These are phyloP conservation scores for Paramarasmius palmivorus DNA, from an alignment of 1,284 basidiomycete species.

Conservation along the genomic window DNA sequence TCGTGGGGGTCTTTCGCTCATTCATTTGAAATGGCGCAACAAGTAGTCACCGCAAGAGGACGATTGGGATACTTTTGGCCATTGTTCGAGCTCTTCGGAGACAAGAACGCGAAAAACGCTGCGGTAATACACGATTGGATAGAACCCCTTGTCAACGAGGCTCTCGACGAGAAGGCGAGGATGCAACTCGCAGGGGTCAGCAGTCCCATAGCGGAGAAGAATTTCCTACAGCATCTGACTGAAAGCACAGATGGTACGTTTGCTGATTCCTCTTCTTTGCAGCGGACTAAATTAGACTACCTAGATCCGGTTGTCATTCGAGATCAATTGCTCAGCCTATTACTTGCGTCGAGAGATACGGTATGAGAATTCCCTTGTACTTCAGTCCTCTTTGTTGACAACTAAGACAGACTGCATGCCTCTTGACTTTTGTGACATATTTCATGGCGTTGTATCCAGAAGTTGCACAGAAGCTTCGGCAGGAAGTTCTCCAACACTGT, in stretches of 20 bases:
- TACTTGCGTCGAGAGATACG: constrained; percentile 75
- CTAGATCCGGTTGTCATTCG: constrained; percentile 59
- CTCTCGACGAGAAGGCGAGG: constrained; percentile 46
- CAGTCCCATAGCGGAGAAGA: constrained; percentile 50
- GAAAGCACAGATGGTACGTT: constrained; percentile 60
- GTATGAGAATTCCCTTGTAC: constrained; percentile 34
- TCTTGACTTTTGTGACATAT: constrained; percentile 65
- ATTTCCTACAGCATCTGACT: constrained; percentile 66
- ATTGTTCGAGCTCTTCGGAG: constrained; percentile 60
- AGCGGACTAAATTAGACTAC: constrained; percentile 2
- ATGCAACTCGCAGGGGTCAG: constrained; percentile 38
- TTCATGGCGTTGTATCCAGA: constrained; percentile 63
- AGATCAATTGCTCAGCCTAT: constrained; percentile 72
- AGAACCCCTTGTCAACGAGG: constrained; percentile 59
- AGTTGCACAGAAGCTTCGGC: constrained; percentile 51
- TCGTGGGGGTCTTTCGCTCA: constrained; percentile 61
- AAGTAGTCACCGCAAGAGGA: constrained; percentile 52
- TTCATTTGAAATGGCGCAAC: constrained; percentile 64
- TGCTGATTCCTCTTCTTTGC: constrained; percentile 5
- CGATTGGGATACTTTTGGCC: constrained; percentile 68
- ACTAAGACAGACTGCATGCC: constrained; percentile 52
- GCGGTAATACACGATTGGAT: constrained; percentile 58
- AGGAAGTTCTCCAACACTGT: constrained; percentile 58
- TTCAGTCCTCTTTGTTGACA: constrained; percentile 3
- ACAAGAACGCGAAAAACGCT: constrained; percentile 53